Evolutionary conservation across 768 basidiomycete genomes (phyloP), one percentile per base, ranked within the genome.

Genomic region (Phylloporus sp.): DNA sequence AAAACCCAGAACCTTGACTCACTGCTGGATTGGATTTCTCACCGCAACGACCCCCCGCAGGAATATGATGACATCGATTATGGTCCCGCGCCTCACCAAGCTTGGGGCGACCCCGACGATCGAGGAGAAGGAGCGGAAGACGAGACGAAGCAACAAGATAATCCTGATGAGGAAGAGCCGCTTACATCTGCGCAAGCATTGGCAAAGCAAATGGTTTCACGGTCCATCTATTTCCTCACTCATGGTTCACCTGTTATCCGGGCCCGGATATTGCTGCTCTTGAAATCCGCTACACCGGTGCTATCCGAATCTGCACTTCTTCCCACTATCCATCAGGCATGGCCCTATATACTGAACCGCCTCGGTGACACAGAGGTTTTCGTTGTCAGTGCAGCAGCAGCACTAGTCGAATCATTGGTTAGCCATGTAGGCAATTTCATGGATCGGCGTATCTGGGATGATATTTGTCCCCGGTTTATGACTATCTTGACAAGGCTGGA

Each of bases 311-410:
- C 84, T 12, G 81, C 86, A 15, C 78, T 97, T 16, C 78, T 98
- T 35, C 89, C 93, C 2, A 78, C 88, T 5, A 80, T 97, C 31
- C 90, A 98, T 68, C 79, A 80, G 20, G 87, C 90, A 2, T 99
- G 97, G 97, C 91, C 92, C n/a, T 91, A 86, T 67, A 82, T 99
- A 58, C 71, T 98, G 49, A 92, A 92, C 59, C 80, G 95, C 8
- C 75, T 98, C 12, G 64, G 68, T 13, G 91, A 93, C 61, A 39
- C 75, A 0, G 88, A 94, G 63, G 72, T 83, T 0, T 94, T 83
- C 59, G 92, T 98, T 26, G 80, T 93, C 55, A 80, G 80, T 48
- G 86, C 88, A 22, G 85, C 91, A 1, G 84, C 87, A 1, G 71
- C 70, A 4, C 72, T 97, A 39, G 72, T 97, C n/a, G 87, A 89